Conservation (phyloP, 176 grass and related monocot genomes). For the Musa beccarii region DNA sequence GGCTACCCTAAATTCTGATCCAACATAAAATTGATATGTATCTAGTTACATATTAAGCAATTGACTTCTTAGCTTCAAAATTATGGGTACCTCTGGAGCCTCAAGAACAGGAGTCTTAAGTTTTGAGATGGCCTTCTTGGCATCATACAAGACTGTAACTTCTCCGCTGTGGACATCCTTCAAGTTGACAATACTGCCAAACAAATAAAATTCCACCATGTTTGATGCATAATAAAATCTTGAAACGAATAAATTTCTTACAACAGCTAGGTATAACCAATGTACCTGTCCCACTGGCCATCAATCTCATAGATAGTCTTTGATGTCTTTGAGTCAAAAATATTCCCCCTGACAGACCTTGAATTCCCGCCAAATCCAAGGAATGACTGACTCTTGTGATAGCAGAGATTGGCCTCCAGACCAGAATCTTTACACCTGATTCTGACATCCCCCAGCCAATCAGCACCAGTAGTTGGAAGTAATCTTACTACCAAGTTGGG, state of each 20-base stretch:
- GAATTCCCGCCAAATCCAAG: slow-evolving; percentile 62
- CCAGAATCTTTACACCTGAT: slow-evolving; percentile 47
- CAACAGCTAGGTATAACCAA: neutral
- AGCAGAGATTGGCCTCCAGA: slow-evolving; percentile 56
- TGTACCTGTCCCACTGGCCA: slow-evolving; percentile 61
- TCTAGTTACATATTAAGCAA: too few relatives aligned
- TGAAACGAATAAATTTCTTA: too few relatives aligned
- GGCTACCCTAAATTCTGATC: too few relatives aligned
- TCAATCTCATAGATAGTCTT: slow-evolving; percentile 48
- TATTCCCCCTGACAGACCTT: slow-evolving; percentile 42
- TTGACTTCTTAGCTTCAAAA: too few relatives aligned
- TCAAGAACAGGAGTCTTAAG: slow-evolving; percentile 45
- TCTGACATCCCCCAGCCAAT: slow-evolving; percentile 57
- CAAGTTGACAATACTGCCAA: slow-evolving; percentile 32
- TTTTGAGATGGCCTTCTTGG: slow-evolving; percentile 32
- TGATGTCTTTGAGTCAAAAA: slow-evolving; percentile 17
- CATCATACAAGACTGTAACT: slow-evolving; percentile 55
- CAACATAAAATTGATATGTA: too few relatives aligned
- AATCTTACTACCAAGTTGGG: slow-evolving; percentile 63
- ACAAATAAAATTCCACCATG: neutral
- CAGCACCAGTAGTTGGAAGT: slow-evolving; percentile 37
- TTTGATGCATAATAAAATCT: neutral
- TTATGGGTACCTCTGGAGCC: slow-evolving; percentile 37
- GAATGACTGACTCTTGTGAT: slow-evolving; percentile 40
- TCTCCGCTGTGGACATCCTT: slow-evolving; percentile 48